Percentiles rank a stretch among this genome's conserved stretches.
Conservation (phyloP, 2,329 filamentous ascomycete genomes). For the Fusarium nurragi region DNA sequence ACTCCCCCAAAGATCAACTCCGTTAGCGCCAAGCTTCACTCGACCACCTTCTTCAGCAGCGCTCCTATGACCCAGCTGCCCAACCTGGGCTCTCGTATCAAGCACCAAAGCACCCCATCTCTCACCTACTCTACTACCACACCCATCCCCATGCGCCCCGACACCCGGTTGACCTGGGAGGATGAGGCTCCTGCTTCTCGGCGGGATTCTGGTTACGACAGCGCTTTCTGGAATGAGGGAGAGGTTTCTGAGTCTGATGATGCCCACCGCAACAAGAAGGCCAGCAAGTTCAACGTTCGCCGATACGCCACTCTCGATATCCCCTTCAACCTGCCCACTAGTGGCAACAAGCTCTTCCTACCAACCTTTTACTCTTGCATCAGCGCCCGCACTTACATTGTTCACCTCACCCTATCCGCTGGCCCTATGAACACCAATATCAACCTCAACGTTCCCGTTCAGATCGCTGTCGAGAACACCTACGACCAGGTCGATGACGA, state of each 20-base stretch:
- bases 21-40: slow-evolving; percentile 60
- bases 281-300: slow-evolving; percentile 47
- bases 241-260: slow-evolving; percentile 49
- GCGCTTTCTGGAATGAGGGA: slow-evolving; percentile 49
- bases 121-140: slow-evolving; percentile 59
- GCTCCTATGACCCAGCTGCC: slow-evolving; percentile 58
- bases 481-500: slow-evolving; percentile 45
- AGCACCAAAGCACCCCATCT: slow-evolving; percentile 53
- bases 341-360: slow-evolving; percentile 61
- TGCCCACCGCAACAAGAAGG: slow-evolving; percentile 40
- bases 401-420: slow-evolving; percentile 58
- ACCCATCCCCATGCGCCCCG: slow-evolving; percentile 50
- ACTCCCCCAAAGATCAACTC: slow-evolving; percentile 59
- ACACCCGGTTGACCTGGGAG: slow-evolving; percentile 56
- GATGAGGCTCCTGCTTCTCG: slow-evolving; percentile 48
- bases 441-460: slow-evolving; percentile 59
- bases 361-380: slow-evolving; percentile 69
- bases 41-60: slow-evolving; percentile 63
- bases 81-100: slow-evolving; percentile 59
- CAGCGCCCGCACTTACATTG: slow-evolving; percentile 63
- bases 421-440: slow-evolving; percentile 56
- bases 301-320: slow-evolving; percentile 57
- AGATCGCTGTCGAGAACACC: slow-evolving; percentile 58
- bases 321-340: slow-evolving; percentile 58
- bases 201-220: slow-evolving; percentile 65